Conservation (phyloP, 805 yeast genomes). For the Cyberlindnera euphorbiiphila region DNA sequence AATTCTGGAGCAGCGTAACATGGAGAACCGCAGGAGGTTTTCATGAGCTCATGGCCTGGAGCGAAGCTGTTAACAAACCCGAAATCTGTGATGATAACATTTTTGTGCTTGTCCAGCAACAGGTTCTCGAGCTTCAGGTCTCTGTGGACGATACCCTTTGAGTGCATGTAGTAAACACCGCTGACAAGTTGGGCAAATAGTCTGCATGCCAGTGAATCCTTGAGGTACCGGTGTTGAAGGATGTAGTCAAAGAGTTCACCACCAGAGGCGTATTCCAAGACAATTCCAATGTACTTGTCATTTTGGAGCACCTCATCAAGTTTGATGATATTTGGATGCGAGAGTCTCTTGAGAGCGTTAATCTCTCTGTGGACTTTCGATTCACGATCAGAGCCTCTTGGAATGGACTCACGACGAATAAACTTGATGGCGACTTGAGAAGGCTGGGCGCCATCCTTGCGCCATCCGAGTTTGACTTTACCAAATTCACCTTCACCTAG, state of each 20-base stretch:
- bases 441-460: constrained; percentile 67
- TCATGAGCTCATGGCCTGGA: constrained; percentile 73
- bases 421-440: constrained; percentile 90
- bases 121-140: constrained; percentile 81
- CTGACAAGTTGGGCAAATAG: constrained; percentile 89
- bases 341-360: constrained; percentile 77
- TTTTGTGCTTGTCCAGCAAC: constrained; percentile 59
- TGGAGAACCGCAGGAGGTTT: constrained; percentile 87
- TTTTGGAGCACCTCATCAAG: constrained; percentile 90
- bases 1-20: constrained; percentile 97
- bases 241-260: constrained; percentile 96
- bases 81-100: constrained; percentile 78
- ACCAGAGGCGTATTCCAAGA: constrained; percentile 93
- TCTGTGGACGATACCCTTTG: constrained; percentile 64
- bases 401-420: constrained; percentile 83
- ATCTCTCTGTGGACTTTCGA: constrained; percentile 90
- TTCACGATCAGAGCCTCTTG: constrained; percentile 81
- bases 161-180: constrained; percentile 85
- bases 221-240: constrained; percentile 76
- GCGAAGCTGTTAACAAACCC: constrained; percentile 85
- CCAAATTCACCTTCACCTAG: constrained; percentile 98
- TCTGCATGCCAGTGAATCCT: constrained; percentile 81
- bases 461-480: constrained; percentile 95
- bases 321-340: constrained; percentile 91
- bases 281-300: constrained; percentile 94